Conservation (phyloP, 768 basidiomycete species). For the Coprinopsis sp. region DNA sequence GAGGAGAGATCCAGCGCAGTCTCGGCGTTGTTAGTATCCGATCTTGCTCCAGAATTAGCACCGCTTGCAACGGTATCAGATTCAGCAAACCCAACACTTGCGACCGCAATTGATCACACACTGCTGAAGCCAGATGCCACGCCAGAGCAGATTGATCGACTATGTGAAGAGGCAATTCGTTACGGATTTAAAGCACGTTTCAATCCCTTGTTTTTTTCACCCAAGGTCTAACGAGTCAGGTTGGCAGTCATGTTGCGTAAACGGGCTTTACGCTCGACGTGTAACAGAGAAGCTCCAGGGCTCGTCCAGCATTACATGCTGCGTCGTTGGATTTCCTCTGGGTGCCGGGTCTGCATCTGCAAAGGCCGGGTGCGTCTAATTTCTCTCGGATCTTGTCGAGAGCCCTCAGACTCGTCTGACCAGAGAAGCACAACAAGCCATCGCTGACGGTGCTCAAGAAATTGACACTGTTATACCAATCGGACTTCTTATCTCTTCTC, state of each 20-base stretch:
- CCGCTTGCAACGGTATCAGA: conserved; percentile 9
- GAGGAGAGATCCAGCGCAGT: no score
- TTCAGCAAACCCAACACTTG: conserved; percentile 28
- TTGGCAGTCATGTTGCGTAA: conserved; percentile 47
- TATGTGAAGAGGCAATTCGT: conserved; percentile 44
- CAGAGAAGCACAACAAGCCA: conserved; percentile 45
- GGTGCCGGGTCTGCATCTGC: conserved; percentile 40
- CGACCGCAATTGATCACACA: conserved; percentile 44
- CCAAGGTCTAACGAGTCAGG: neutral
- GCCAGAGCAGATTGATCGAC: conserved; percentile 36
- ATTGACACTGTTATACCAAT: conserved; percentile 51
- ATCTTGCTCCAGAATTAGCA: neutral
- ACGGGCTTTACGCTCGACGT: conserved; percentile 39
- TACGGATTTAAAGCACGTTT: conserved; percentile 43
- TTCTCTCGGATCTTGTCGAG: neutral
- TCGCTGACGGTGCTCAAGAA: conserved; percentile 43
- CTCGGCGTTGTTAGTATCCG: no score
- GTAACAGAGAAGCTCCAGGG: conserved; percentile 37
- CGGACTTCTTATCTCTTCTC: conserved; percentile 37
- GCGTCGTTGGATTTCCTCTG: conserved; percentile 49
- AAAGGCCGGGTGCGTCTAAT: conserved; percentile 39
- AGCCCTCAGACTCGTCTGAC: conserved; percentile 5
- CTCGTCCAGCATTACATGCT: conserved; percentile 37
- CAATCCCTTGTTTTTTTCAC: neutral
- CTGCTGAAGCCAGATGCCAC: conserved; percentile 48